phyloP scores from a whole-genome alignment of 2,329 filamentous ascomycete genomes.

The Colletotrichum coccodes region DNA sequence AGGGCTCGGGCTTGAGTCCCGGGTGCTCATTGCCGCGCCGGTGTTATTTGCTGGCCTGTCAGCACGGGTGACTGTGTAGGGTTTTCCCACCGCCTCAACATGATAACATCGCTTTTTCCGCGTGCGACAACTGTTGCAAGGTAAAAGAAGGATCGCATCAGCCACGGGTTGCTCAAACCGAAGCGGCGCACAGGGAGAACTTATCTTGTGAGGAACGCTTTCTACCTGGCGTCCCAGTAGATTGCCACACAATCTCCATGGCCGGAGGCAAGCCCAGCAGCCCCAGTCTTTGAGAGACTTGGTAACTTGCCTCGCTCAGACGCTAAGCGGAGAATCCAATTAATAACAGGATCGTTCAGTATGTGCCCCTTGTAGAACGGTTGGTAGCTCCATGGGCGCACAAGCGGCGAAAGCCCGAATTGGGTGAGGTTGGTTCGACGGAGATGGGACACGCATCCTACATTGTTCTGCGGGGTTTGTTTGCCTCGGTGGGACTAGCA shows the following conservation, averaged over 20 bases:
- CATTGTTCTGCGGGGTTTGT: no score
- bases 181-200: neutral
- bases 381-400: no score
- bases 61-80: neutral
- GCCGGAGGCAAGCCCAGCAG: no score
- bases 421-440: no score
- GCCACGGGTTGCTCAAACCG: neutral
- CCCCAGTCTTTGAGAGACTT: no score
- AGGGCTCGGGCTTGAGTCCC: slow-evolving; percentile 21
- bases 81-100: neutral
- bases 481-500: no score
- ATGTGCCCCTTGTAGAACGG: no score
- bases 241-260: slow-evolving; percentile 10
- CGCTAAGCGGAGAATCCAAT: no score
- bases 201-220: slow-evolving; percentile 8
- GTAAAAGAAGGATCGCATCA: slow-evolving; percentile 2
- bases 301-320: no score
- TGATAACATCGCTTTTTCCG: slow-evolving; percentile 36
- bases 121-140: slow-evolving; percentile 32
- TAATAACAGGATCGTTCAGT: no score
- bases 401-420: no score
- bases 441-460: no score
- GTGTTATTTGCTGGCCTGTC: neutral
- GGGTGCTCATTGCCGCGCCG: neutral
- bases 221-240: neutral